These are phyloP conservation scores for Sporothrix pallida DNA, from an alignment of 2,329 filamentous ascomycete species.

Conservation along the genomic window DNA sequence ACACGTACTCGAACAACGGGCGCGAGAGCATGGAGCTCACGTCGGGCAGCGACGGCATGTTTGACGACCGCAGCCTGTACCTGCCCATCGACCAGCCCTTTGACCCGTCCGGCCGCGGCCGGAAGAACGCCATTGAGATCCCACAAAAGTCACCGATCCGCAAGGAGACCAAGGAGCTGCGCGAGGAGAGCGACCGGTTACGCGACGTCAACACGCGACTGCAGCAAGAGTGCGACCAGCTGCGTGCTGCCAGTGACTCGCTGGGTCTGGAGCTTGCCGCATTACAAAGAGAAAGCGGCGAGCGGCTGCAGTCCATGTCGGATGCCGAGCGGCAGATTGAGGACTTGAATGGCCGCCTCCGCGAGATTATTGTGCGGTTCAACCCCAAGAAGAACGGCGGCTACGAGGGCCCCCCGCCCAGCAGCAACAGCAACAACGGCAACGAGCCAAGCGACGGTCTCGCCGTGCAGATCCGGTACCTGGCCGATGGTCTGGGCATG, in stretches of 20 bases:
- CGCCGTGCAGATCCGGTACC: slow-evolving; percentile 68
- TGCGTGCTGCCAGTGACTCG: slow-evolving; percentile 46
- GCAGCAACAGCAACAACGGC: slow-evolving; percentile 45
- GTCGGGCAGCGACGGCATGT: slow-evolving; percentile 63
- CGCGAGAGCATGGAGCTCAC: slow-evolving; percentile 62
- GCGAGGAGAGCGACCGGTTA: slow-evolving; percentile 49
- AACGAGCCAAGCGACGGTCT: slow-evolving; percentile 56
- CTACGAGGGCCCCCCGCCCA: slow-evolving; percentile 53
- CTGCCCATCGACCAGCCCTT: slow-evolving; percentile 70
- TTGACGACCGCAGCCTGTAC: slow-evolving; percentile 80
- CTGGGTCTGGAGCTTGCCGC: slow-evolving; percentile 47
- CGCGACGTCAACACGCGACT: slow-evolving; percentile 37
- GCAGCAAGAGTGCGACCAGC: slow-evolving; percentile 43
- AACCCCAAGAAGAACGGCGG: slow-evolving; percentile 61
- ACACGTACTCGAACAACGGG: slow-evolving; percentile 69
- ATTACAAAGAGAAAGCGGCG: slow-evolving; percentile 46
- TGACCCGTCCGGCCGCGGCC: slow-evolving; percentile 43
- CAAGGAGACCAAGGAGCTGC: slow-evolving; percentile 58
- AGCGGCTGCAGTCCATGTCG: slow-evolving; percentile 58
- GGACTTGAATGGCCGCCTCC: slow-evolving; percentile 68
- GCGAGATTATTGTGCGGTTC: slow-evolving; percentile 68
- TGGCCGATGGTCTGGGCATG: slow-evolving; percentile 68
- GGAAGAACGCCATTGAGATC: slow-evolving; percentile 58
- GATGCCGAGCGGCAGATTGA: slow-evolving; percentile 71
- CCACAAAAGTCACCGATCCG: slow-evolving; percentile 63